Evolutionary conservation across 208 protist species (phyloP).

Genomic region (Wallacemonas sp.): DNA sequence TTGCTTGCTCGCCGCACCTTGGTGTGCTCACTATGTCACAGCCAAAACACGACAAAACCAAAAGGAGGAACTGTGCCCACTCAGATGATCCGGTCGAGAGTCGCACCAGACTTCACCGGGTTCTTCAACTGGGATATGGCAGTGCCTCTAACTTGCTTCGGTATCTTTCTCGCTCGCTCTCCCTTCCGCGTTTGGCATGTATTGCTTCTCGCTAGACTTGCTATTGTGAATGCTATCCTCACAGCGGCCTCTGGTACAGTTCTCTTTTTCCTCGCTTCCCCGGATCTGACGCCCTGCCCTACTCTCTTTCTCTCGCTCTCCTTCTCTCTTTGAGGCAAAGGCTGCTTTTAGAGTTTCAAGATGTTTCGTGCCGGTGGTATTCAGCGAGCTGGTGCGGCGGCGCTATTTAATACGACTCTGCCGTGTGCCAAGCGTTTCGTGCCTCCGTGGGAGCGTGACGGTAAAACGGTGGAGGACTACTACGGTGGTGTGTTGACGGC

Average conservation of each 20-base stretch:
- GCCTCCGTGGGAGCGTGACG: slow-evolving; percentile 83
- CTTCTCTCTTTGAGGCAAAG: slow-evolving; percentile 1
- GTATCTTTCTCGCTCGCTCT: no score
- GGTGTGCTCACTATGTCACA: not conserved
- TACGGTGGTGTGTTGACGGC: slow-evolving; percentile 70
- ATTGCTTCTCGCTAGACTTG: no score
- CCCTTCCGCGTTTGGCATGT: no score
- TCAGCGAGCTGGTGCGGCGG: not conserved
- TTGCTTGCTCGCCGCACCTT: not conserved
- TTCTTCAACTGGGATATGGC: no score
- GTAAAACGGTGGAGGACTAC: slow-evolving; percentile 80
- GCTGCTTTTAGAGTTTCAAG: not conserved
- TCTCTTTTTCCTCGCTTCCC: no score
- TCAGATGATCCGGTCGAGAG: no score
- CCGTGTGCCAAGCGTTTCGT: slow-evolving; percentile 59
- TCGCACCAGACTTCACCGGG: no score
- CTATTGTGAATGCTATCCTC: not conserved
- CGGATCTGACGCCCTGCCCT: no score
- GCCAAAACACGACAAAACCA: no score
- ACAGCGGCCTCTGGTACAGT: not conserved
- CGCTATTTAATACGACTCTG: not conserved
- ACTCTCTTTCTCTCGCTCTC: not conserved
- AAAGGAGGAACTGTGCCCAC: no score
- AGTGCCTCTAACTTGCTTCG: no score
- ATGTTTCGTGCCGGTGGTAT: slow-evolving; percentile 2